Percentiles rank a stretch among this genome's conserved stretches.
Evolutionary conservation across 2,329 filamentous ascomycete genomes (phyloP).

Genomic region (Aspergillus proliferans): DNA sequence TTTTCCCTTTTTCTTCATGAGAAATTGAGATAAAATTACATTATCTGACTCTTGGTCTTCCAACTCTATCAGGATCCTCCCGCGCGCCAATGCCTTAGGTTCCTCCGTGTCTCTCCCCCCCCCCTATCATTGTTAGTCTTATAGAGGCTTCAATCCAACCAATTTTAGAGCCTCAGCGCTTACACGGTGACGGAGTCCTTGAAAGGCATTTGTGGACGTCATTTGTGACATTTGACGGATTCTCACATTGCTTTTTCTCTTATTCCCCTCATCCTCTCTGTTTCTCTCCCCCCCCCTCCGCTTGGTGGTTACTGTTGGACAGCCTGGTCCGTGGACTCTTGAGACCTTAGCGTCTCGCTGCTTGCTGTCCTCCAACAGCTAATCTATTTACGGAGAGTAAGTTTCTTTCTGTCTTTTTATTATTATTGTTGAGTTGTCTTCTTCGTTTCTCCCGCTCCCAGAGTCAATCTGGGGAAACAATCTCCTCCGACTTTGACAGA

Average conservation of each 20-base stretch:
- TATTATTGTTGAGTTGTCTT: not conserved
- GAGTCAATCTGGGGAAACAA: no score
- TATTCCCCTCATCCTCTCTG: not conserved
- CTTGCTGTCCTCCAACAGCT: no score
- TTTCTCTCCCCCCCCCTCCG: conserved; percentile 2
- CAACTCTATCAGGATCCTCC: not conserved
- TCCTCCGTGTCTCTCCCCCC: not conserved
- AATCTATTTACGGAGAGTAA: not conserved
- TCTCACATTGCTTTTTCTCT: not conserved
- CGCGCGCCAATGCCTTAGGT: not conserved
- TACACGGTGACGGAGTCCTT: not conserved
- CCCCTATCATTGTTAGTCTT: not conserved
- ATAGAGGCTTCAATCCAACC: not conserved
- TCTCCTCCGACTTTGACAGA: not conserved
- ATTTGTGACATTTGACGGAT: no score
- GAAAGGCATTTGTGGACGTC: no score
- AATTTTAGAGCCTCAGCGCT: not conserved
- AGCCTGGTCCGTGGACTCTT: not conserved
- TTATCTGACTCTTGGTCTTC: not conserved
- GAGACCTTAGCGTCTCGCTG: conserved; percentile 1
- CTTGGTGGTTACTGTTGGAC: not conserved
- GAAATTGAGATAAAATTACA: not conserved
- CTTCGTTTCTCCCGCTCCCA: no score
- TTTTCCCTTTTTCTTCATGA: not conserved
- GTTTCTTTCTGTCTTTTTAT: not conserved